Evolutionary conservation across 2,329 filamentous ascomycete genomes (phyloP), one percentile per base, ranked within the genome.

Genomic region (Incumbomyces delicatus): DNA sequence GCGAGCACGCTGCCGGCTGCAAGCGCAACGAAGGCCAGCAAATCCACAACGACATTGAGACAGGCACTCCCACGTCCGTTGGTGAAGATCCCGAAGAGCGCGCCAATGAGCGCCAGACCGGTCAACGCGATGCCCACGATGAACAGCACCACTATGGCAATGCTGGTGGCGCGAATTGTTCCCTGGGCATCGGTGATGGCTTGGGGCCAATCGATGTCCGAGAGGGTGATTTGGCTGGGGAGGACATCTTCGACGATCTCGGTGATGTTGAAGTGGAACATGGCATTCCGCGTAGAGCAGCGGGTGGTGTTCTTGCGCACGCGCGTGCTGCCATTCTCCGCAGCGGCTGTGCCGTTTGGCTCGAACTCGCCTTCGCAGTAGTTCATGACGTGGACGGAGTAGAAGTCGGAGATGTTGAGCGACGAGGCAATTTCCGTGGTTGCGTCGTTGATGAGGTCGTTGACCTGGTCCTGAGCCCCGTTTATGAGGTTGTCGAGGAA

Each of bases 1-100:
- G 80, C 77, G 18, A 89, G 82, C 55, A 87, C 87, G 16, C 84
- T 89, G 40, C 83, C 80, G 44, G 81, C 80, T 2, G 83, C 83
- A 57, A 83, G 73, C 11, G 79, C 65, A 6, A 78, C 34, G 51
- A 79, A 76, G 0, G 73, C 71, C n/a, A 78, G 10, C 14, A 42
- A 18, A 32, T 46, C 8, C 37, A 31, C 30, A 27, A 40, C 32
- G 27, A 44, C 30, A 18, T 36, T 45, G 42, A 16, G 33, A 31
- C 42, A 45, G 7, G 33, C 42, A 31, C 35, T 41, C 13, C 20
- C 14, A 30, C 36, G 22, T 6, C 37, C 27, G 17, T 27, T 29
- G n/a, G 33, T 35, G 35, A 43, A 36, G 41, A 27, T 59, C 11
- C 63, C 51, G 52, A 78, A 66, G 44, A 77, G 50, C 2, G 68